These are phyloP conservation scores for Elsinoe perseae DNA, from an alignment of 2,329 filamentous ascomycete genomes.

Conservation along the genomic window DNA sequence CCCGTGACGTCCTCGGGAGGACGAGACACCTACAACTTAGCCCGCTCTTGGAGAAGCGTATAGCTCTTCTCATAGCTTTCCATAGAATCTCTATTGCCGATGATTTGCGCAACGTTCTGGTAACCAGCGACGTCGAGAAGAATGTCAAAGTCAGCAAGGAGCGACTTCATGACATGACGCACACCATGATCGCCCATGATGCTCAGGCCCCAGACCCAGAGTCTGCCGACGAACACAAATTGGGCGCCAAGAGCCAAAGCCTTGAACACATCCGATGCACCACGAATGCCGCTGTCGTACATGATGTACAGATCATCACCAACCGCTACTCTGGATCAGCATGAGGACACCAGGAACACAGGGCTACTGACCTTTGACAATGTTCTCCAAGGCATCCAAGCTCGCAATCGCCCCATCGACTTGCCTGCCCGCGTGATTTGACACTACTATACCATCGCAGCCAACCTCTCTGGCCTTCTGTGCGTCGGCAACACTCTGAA, in stretches of 20 bases:
- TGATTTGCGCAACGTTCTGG: slow-evolving; percentile 46
- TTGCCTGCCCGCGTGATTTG: slow-evolving; percentile 63
- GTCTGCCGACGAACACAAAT: slow-evolving; percentile 54
- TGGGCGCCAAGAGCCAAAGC: slow-evolving; percentile 54
- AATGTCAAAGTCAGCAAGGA: slow-evolving; percentile 56
- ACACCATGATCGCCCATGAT: slow-evolving; percentile 56
- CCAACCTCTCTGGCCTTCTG: slow-evolving; percentile 51
- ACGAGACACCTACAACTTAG: slow-evolving; percentile 22
- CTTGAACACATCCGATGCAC: slow-evolving; percentile 53
- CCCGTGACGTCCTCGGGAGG: no score
- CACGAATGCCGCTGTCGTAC: slow-evolving; percentile 53
- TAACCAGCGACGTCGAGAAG: slow-evolving; percentile 53
- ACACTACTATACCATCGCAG: slow-evolving; percentile 60
- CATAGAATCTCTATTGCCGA: slow-evolving; percentile 29
- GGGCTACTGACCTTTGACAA: slow-evolving; percentile 39
- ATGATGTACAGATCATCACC: slow-evolving; percentile 48
- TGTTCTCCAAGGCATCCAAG: slow-evolving; percentile 53
- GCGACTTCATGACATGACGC: slow-evolving; percentile 53
- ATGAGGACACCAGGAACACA: slow-evolving; percentile 3
- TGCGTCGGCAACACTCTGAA: slow-evolving; percentile 61
- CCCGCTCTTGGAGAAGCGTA: slow-evolving; percentile 23
- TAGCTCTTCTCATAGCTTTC: slow-evolving; percentile 24
- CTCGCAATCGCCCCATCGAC: slow-evolving; percentile 54
- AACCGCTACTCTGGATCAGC: slow-evolving; percentile 32
- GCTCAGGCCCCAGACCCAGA: slow-evolving; percentile 54